Evolutionary conservation across 2,329 filamentous ascomycete genomes (phyloP).

Genomic region (Didymella arachidicola): DNA sequence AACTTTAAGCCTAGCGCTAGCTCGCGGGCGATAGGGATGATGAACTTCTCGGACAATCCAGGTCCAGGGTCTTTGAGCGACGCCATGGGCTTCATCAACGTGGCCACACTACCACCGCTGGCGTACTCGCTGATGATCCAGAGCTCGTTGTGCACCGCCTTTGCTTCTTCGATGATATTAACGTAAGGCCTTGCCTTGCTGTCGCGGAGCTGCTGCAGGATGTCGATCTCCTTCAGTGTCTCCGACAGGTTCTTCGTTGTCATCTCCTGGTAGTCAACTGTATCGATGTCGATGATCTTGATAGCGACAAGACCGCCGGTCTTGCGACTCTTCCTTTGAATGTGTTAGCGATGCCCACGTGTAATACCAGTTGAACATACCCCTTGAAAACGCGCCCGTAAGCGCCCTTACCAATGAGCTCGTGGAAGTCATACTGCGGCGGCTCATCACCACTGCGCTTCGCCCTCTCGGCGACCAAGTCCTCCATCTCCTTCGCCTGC

Average conservation of each 20-base stretch:
- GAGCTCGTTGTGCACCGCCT: constrained; percentile 79
- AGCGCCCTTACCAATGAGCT: constrained; percentile 77
- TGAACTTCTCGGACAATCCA: constrained; percentile 66
- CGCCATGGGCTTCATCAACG: constrained; percentile 62
- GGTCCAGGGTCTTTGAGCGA: constrained; percentile 35
- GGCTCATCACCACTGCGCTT: constrained; percentile 65
- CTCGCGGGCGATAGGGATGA: constrained; percentile 70
- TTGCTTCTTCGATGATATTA: constrained; percentile 80
- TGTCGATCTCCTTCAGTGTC: constrained; percentile 69
- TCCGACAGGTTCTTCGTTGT: constrained; percentile 55
- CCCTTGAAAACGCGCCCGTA: constrained; percentile 79
- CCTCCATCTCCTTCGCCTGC: constrained; percentile 75
- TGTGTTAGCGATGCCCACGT: constrained; percentile 27
- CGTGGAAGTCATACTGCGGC: constrained; percentile 72
- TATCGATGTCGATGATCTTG: constrained; percentile 86
- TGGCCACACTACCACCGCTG: constrained; percentile 79
- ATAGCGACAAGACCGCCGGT: constrained; percentile 69
- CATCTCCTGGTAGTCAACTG: constrained; percentile 65
- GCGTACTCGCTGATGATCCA: constrained; percentile 92
- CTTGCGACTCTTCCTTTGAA: constrained; percentile 48
- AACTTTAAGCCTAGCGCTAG: constrained; percentile 67
- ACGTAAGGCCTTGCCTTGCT: constrained; percentile 82
- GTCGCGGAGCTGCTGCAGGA: constrained; percentile 76
- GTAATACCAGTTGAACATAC: constrained; percentile 35
- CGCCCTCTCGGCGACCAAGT: constrained; percentile 68